Evolutionary conservation across 2,329 filamentous ascomycete genomes (phyloP), one percentile per base, ranked within the genome.

Genomic region (Colletotrichum nymphaeae): DNA sequence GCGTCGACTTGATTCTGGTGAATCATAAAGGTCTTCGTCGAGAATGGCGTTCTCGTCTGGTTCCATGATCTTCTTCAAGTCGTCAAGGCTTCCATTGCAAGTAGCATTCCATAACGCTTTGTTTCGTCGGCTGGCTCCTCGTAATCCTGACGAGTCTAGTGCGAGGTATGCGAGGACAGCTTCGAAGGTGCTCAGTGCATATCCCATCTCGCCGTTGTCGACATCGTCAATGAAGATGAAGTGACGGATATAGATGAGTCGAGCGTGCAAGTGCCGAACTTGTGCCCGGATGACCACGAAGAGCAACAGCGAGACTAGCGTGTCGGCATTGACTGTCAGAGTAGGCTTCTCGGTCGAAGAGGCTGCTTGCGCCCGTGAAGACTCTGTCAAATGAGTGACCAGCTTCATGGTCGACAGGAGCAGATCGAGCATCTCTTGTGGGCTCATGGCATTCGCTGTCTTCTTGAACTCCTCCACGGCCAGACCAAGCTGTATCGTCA

Each of bases 201-300:
- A 99, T 9, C 97, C 97, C 87, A 97, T 93, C 83, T 99, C 97
- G 62, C 97, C 97, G 74, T 92, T 97, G 76, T 99, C 97, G 9
- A 99, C 95, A 83, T 99, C 97, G 78, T 98, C 97, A 63, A 98
- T 95, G 82, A 98, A 99, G 76, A 98, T 97, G 80, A 98, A 99
- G 79, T 97, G 95, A 56, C 96, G 93, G 88, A 98, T 98, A 81
- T 98, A 99, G n/a, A 93, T 88, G 59, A 99, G 85, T 24, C 96
- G 90, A 3, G 97, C 95, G 78, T 98, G 94, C 9, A 99, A 86
- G 82, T 98, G 93, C 72, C 94, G 92, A 30, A 97, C 92, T 73
- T 97, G 94, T 12, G 96, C 94, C 75, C 96, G 90, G 74, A 99
- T 98, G 12, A 99, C 94, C 19, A 99, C 95, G 74, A 97, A 92